Percentiles rank a stretch among this genome's conserved stretches.
Conservation (phyloP, 176 grass and related monocot species). For the Oryza meridionalis region DNA sequence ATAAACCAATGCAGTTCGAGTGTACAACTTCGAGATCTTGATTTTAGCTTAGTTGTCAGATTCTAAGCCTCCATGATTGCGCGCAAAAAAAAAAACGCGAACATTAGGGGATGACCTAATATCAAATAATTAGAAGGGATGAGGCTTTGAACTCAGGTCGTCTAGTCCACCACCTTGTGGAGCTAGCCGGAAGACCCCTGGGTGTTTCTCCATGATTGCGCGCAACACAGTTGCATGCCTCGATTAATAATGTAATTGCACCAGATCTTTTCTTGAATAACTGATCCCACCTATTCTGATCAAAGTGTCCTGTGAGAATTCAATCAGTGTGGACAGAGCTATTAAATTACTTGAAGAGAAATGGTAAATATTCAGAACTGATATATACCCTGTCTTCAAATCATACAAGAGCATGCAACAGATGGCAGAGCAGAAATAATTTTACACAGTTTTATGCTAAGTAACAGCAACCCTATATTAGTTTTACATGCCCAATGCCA, state of each 20-base stretch:
- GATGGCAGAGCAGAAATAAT: neutral
- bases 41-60: constrained; percentile 37
- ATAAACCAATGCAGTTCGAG: constrained; percentile 36
- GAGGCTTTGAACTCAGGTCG: no score
- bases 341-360: constrained; percentile 8
- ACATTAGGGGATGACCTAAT: no score
- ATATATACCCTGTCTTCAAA: constrained; percentile 8
- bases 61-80: constrained; percentile 34
- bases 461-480: constrained; percentile 5
- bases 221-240: constrained; percentile 25
- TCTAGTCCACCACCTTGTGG: no score
- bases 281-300: neutral
- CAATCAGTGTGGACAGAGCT: neutral
- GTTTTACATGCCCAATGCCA: constrained; percentile 25
- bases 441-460: constrained; percentile 34
- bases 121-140: no score
- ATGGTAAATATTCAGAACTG: constrained; percentile 10
- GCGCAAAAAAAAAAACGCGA: no score
- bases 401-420: constrained; percentile 24
- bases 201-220: constrained; percentile 24
- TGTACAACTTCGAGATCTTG: constrained; percentile 39
- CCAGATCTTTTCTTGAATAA: neutral
- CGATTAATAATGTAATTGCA: neutral
- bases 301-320: constrained; percentile 18
- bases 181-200: no score